Base-by-base conservation (phyloP, 2,329 filamentous ascomycete species). In the Fusarium pseudonygamai region DNA sequence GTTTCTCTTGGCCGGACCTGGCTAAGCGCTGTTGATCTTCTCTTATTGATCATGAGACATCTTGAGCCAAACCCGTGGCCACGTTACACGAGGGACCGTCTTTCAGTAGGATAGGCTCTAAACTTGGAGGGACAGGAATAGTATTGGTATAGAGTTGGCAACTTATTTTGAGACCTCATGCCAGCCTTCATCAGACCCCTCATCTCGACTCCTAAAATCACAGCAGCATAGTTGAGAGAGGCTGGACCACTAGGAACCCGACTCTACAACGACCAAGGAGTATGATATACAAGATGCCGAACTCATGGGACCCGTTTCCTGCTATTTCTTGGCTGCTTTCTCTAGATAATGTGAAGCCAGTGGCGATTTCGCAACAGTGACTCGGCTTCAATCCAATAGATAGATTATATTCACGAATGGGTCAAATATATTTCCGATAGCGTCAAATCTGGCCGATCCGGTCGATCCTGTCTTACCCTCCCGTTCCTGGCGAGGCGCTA, bases 401-500 rank as follows among this genome's bases (percentile, higher is more conserved):
- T 39, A 18, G 9, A 59, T 30, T 43, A n/a, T 28, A 52, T 14
- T 28, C 46, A 39, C 28, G 4, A n/a, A 50, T 63, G 34, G 37
- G 16, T 37, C n/a, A 28, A 45, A 37, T 15, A 45, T 28, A 52
- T 49, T 42, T 36, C 24, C 30, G 39, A 45, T 16, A 53, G 34
- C 45, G 34, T 50, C 64, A 50, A 43, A 45, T 43, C 57, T 50
- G 64, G 36, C 32, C 39, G 50, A 64, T 69, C 64, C 42, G 65
- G 53, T 46, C 30, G 40, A 58, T 58, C 65, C 53, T 32, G 36
- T 43, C 34, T 47, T 24, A 28, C 42, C 45, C 49, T 69, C 50
- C 45, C 46, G 67, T 69, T 69, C 65, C 67, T 65, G 65, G 46
- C 24, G 28, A 64, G 43, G 36, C 59, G 45, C 67, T 69, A 69